Base-by-base conservation (phyloP, 805 yeast species). In the Suhomyces kilbournensis region DNA sequence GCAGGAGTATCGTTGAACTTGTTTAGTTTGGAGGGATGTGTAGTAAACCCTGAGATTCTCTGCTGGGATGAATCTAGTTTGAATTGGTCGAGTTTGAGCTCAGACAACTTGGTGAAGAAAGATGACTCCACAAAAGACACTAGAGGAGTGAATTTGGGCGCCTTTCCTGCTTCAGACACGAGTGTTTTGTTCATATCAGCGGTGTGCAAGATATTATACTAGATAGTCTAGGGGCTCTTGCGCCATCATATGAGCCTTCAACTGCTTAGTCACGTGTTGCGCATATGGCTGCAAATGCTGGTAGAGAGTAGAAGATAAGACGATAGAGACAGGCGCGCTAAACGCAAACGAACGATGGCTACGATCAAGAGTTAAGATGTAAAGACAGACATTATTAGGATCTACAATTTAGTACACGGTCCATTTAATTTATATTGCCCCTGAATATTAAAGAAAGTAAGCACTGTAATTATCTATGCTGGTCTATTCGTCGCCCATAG, bases 121-220 rank as follows among this genome's bases (percentile, higher is more conserved):
- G 96, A 81, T 0, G 97, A 83, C 62, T 93, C 97, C 20, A 88
- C 84, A 65, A 87, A 88, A 2, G 96, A 85, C 52, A 81, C 84
- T 19, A 84, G 67, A 0, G 88, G 79, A 1, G 79, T 69, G 59
- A 74, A 82, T 49, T 70, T 75, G 20, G 66, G 56, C 12, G 45
- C 20, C n/a, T 15, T 46, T 5, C 39, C 38, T 12, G 20, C n/a
- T 6, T 15, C 9, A 10, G 12, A 9, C 14, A 9, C 38, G 19
- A 14, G 7, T 43, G n/a, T 9, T 4, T 32, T 32, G 17, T n/a
- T 32, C 35, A 32, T 32, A 32, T 40, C 25, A 12, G 7, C 14
- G 10, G 44, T 20, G n/a, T 28, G 32, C 32, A 28, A 19, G 25
- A 40, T 22, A 22, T 12, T 20, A 40, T 14, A 2, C 14, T 15